These are phyloP conservation scores for Diaporthe caulivora DNA, from an alignment of 2,329 filamentous ascomycete species.

Conservation along the genomic window DNA sequence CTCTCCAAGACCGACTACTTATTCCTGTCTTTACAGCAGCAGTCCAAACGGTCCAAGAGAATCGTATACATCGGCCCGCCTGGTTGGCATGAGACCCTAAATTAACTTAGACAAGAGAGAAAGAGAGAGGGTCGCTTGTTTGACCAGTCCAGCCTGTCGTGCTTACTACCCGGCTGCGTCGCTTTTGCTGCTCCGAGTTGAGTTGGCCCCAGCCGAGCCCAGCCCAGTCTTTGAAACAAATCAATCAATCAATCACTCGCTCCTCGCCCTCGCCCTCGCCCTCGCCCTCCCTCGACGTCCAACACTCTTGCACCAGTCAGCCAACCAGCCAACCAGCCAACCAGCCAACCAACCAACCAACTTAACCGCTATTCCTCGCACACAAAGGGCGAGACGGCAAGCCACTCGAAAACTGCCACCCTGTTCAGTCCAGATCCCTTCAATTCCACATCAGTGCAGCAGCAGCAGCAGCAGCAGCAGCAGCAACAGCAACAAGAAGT, in stretches of 20 bases:
- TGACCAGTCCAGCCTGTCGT: neutral
- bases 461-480: neutral
- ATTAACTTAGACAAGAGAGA: neutral
- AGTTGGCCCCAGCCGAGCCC: constrained; percentile 19
- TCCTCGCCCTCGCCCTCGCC: constrained; percentile 5
- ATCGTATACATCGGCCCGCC: too few relatives aligned
- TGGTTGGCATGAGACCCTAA: constrained; percentile 11
- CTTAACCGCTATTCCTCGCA: too few relatives aligned
- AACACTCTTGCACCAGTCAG: constrained; percentile 3
- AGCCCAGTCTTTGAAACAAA: constrained; percentile 30
- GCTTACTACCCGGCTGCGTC: constrained; percentile 4
- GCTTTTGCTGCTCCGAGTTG: neutral
- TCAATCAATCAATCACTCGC: constrained; percentile 24
- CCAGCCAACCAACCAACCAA: neutral
- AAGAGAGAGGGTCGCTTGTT: neutral
- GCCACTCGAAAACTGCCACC: neutral
- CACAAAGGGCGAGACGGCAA: constrained; percentile 21
- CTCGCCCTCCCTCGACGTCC: constrained; percentile 1
- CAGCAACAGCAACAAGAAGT: neutral
- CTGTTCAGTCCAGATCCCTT: neutral
- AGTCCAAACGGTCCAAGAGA: neutral
- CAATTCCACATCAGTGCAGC: neutral
- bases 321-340: neutral
- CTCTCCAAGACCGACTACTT: neutral
- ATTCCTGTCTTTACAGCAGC: constrained; percentile 15